Evolutionary conservation across 2,329 filamentous ascomycete genomes (phyloP).

Genomic region (Fusarium sambucinum): DNA sequence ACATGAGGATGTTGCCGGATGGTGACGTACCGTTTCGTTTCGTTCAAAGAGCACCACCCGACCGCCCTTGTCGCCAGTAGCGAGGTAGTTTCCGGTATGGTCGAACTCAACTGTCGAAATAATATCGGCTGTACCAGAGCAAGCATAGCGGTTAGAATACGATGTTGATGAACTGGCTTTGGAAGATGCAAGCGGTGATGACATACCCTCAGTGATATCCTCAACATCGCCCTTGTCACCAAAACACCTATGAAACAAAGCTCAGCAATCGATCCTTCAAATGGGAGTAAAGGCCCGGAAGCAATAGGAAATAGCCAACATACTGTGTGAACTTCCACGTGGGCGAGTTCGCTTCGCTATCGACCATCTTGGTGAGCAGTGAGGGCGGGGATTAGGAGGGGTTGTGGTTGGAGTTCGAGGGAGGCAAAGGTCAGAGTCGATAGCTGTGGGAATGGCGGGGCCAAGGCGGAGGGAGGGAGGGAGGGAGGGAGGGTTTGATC

Average conservation of each 20-base stretch:
- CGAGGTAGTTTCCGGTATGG: slow-evolving; percentile 89
- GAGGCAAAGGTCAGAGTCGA: slow-evolving; percentile 39
- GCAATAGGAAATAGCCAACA: slow-evolving; percentile 55
- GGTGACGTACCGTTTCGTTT: slow-evolving; percentile 85
- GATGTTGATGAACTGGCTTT: slow-evolving; percentile 26
- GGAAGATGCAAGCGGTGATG: slow-evolving; percentile 31
- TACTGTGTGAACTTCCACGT: slow-evolving; percentile 99
- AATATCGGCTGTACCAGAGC: slow-evolving; percentile 76
- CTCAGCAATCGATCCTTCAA: slow-evolving; percentile 36
- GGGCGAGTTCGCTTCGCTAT: slow-evolving; percentile 91
- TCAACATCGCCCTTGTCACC: slow-evolving; percentile 99
- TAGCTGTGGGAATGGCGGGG: slow-evolving; percentile 39
- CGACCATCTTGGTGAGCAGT: slow-evolving; percentile 82
- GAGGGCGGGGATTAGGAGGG: slow-evolving; percentile 47
- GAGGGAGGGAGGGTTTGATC: slow-evolving; percentile 27
- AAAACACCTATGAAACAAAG: slow-evolving; percentile 79
- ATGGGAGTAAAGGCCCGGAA: slow-evolving; percentile 9
- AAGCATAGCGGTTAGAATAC: slow-evolving; percentile 40
- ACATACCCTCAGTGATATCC: slow-evolving; percentile 93
- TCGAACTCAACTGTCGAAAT: slow-evolving; percentile 93
- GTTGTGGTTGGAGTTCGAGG: slow-evolving; percentile 42
- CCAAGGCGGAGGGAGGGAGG: slow-evolving; percentile 35
- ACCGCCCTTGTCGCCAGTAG: slow-evolving; percentile 90
- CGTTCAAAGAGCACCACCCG: slow-evolving; percentile 88
- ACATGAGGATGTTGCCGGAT: slow-evolving; percentile 7